phyloP scores from a whole-genome alignment of 2,329 filamentous ascomycete species.

The Thyridium curvatum region DNA sequence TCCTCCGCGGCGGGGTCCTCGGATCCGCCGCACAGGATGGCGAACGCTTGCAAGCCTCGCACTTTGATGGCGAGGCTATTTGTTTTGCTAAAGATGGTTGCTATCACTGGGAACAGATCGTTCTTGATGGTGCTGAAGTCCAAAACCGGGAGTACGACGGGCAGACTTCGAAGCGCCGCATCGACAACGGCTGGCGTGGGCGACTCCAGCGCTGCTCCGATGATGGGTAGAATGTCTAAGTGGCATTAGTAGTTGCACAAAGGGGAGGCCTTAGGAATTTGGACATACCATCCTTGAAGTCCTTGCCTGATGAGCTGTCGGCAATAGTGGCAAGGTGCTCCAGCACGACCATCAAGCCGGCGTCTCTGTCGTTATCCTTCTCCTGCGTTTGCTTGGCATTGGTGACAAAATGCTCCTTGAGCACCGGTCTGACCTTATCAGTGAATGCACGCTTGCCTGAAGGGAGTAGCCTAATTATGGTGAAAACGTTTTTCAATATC shows the following conservation, averaged over 20 bases:
- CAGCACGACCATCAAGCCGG: conserved; percentile 83
- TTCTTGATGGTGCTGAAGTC: conserved; percentile 98
- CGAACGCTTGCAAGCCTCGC: conserved; percentile 82
- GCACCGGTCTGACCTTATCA: conserved; percentile 76
- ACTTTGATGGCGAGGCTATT: conserved; percentile 94
- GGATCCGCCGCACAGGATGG: conserved; percentile 78
- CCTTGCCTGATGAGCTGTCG: conserved; percentile 78
- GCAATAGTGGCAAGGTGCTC: conserved; percentile 74
- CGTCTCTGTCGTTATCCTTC: conserved; percentile 77
- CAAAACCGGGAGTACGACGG: conserved; percentile 75
- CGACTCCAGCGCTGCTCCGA: conserved; percentile 79
- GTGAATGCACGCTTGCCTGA: conserved; percentile 72
- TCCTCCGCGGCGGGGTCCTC: conserved; percentile 49
- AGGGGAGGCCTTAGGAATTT: too few species aligned
- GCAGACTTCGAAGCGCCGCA: conserved; percentile 71
- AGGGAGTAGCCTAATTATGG: conserved; percentile 74
- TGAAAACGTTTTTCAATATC: conserved; percentile 88
- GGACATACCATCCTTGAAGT: conserved; percentile 80
- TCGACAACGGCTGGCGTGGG: conserved; percentile 86
- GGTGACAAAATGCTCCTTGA: conserved; percentile 76
- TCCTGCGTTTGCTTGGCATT: conserved; percentile 57
- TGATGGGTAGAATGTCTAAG: conserved; percentile 79
- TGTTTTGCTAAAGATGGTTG: conserved; percentile 84
- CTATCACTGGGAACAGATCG: conserved; percentile 89
- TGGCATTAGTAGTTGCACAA: too few species aligned